Percentiles rank a stretch among this genome's conserved stretches.
Evolutionary conservation across 1,284 basidiomycete genomes (phyloP).

Genomic region (Farysia itapuensis): DNA sequence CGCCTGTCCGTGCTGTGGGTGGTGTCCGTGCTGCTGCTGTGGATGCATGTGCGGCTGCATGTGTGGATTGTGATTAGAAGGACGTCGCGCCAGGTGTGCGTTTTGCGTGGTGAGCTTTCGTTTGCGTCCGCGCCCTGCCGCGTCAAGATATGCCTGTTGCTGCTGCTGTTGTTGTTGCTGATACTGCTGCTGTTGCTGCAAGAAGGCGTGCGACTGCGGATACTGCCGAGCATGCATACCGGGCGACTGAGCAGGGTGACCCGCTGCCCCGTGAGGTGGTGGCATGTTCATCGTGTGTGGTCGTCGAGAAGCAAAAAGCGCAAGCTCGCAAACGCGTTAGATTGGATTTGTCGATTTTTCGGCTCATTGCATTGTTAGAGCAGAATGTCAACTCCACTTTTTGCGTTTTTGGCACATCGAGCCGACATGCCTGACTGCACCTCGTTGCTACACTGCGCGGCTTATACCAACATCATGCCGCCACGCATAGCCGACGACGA

Average conservation of each 20-base stretch:
- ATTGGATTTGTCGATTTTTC: too few species aligned
- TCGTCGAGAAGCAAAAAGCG: too few species aligned
- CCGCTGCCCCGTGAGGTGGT: conserved; percentile 24
- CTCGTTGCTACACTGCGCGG: too few species aligned
- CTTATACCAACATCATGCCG: conserved; percentile 25
- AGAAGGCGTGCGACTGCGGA: conserved; percentile 16
- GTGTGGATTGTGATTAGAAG: conserved; percentile 15
- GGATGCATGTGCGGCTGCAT: conserved; percentile 6
- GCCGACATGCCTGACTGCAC: too few species aligned
- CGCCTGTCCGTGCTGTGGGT: conserved; percentile 3
- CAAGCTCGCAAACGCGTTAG: too few species aligned
- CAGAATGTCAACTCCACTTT: too few species aligned
- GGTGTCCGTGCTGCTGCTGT: conserved; percentile 1
- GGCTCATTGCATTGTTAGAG: too few species aligned
- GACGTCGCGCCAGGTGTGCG: conserved; percentile 14
- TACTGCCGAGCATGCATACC: conserved; percentile 25
- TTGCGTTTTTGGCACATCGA: too few species aligned
- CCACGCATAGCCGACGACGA: conserved; percentile 34
- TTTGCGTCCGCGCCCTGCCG: conserved; percentile 21
- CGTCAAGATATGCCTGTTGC: conserved; percentile 26
- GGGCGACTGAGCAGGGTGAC: conserved; percentile 15
- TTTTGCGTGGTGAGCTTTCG: conserved; percentile 26
- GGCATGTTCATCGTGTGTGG: conserved; percentile 27
- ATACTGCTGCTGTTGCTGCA: too few species aligned
- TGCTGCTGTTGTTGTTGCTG: conserved; percentile 14